These are phyloP conservation scores for Erodium moschatum DNA, from an alignment of 441 rosid genomes.

Conservation along the genomic window DNA sequence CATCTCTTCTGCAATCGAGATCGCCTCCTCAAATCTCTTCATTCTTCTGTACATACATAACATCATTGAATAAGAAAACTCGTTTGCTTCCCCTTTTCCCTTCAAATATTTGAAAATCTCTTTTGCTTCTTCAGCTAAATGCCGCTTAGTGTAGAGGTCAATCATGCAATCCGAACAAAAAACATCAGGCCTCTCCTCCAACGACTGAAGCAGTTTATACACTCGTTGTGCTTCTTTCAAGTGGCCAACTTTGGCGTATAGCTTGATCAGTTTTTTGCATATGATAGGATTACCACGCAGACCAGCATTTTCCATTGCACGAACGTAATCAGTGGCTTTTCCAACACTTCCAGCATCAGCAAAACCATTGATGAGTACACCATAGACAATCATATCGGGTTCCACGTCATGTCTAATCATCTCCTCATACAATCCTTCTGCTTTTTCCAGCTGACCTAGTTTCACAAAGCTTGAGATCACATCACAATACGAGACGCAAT, in stretches of 20 bases:
- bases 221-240: conserved; percentile 63
- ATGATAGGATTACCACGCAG: conserved; percentile 47
- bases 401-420: conserved; percentile 48
- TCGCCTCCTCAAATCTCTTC: conserved; percentile 57
- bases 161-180: conserved; percentile 76
- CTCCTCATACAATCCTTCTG: conserved; percentile 53
- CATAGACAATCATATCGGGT: conserved; percentile 59
- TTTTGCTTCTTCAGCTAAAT: conserved; percentile 56
- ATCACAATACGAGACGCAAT: conserved; percentile 67
- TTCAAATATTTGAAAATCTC: conserved; percentile 50
- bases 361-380: conserved; percentile 69
- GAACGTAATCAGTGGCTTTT: conserved; percentile 45
- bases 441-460: conserved; percentile 51
- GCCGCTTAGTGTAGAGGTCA: conserved; percentile 55
- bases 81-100: conserved; percentile 53
- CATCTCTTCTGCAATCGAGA: conserved; percentile 54
- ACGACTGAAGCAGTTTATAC: conserved; percentile 45
- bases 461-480: conserved; percentile 73
- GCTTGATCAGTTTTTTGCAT: conserved; percentile 69
- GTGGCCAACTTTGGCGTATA: conserved; percentile 67
- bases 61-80: conserved; percentile 76
- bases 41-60: conserved; percentile 63
- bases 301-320: conserved; percentile 53
- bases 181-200: conserved; percentile 35
- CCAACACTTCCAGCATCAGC: conserved; percentile 61